phyloP scores from a whole-genome alignment of 805 yeast species.

The Torulaspora indica region DNA sequence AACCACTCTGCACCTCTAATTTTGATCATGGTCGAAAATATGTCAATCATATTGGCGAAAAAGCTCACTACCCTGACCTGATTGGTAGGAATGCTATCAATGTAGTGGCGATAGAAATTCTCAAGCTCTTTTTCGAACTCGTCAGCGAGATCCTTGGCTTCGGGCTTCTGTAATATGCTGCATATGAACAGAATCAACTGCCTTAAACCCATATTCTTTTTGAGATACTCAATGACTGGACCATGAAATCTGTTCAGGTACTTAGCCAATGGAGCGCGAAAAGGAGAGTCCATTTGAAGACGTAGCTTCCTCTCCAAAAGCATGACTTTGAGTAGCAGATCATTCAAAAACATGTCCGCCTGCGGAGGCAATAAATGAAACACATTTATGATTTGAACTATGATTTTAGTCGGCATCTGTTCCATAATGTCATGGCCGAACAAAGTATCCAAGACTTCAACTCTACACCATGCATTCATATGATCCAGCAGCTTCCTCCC shows the following conservation, averaged over 20 bases:
- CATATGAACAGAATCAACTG: conserved; percentile 45
- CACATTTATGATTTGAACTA: conserved; percentile 83
- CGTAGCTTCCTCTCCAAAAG: conserved; percentile 78
- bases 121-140: conserved; percentile 51
- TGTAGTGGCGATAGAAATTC: conserved; percentile 44
- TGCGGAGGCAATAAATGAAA: conserved; percentile 89
- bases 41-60: conserved; percentile 68
- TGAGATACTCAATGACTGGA: conserved; percentile 67
- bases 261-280: conserved; percentile 83
- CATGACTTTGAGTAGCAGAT: conserved; percentile 68
- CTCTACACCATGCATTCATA: conserved; percentile 92
- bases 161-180: conserved; percentile 30
- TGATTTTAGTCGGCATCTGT: conserved; percentile 78
- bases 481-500: conserved; percentile 92
- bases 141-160: conserved; percentile 47
- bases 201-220: conserved; percentile 59
- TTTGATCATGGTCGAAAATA: conserved; percentile 49
- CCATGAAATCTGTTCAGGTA: conserved; percentile 78
- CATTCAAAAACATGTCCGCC: conserved; percentile 88
- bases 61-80: conserved; percentile 36
- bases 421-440: conserved; percentile 76
- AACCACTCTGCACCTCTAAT: conserved; percentile 58
- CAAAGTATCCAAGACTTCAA: conserved; percentile 64
- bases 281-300: conserved; percentile 81
- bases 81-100: conserved; percentile 41